Conservation (phyloP, 495 filamentous ascomycete genomes). For the Aspergillus baeticus region DNA sequence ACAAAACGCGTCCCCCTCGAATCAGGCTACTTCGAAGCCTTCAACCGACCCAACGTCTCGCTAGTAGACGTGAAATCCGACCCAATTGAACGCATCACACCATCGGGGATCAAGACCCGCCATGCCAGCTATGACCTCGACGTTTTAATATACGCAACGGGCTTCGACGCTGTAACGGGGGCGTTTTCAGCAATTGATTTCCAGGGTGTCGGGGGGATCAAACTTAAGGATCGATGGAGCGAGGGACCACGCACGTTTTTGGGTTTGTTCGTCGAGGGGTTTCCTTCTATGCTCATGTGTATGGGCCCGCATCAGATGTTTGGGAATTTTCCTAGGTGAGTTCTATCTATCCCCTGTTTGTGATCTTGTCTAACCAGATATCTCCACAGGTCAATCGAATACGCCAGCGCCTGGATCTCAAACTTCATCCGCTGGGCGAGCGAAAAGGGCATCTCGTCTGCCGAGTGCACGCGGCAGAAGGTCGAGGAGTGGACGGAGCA, state of each 20-base stretch:
- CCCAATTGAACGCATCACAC: slow-evolving; percentile 29
- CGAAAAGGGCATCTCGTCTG: slow-evolving; percentile 14
- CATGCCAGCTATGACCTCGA: slow-evolving; percentile 38
- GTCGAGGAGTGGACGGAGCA: slow-evolving; percentile 27
- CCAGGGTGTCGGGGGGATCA: slow-evolving; percentile 18
- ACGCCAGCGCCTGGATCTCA: slow-evolving; percentile 15
- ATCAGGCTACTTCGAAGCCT: slow-evolving; percentile 51
- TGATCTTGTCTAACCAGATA: too few species aligned
- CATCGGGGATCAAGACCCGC: slow-evolving; percentile 29
- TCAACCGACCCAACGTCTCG: slow-evolving; percentile 47
- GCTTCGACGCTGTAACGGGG: slow-evolving; percentile 37
- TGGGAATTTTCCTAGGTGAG: slow-evolving; percentile 39
- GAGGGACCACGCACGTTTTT: slow-evolving; percentile 24
- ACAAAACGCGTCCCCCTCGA: slow-evolving; percentile 50
- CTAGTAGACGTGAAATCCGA: slow-evolving; percentile 47
- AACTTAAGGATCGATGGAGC: slow-evolving; percentile 22
- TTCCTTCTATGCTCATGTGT: slow-evolving; percentile 29
- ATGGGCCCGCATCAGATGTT: slow-evolving; percentile 32
- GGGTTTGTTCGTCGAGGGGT: slow-evolving; percentile 18
- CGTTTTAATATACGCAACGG: slow-evolving; percentile 20
- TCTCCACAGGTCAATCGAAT: not conserved
- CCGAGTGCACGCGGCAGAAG: slow-evolving; percentile 14
- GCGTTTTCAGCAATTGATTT: slow-evolving; percentile 29
- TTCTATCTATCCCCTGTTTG: too few species aligned
- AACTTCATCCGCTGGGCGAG: slow-evolving; percentile 17